Evolutionary conservation across 140 eudicot species (phyloP).

Genomic region (Bidens hawaiensis): DNA sequence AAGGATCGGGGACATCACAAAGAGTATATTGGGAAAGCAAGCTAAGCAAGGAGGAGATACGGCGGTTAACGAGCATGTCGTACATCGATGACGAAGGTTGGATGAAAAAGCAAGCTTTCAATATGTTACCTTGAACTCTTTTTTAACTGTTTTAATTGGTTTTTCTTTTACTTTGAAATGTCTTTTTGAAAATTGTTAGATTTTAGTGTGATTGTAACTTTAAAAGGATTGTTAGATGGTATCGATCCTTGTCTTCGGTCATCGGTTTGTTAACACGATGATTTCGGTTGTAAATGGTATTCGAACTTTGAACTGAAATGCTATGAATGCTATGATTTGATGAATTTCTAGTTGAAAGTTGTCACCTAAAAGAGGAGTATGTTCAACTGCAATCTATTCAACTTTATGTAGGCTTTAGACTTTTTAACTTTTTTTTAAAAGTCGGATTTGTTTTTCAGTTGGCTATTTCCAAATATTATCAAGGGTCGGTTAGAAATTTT

Average conservation of each 20-base stretch:
- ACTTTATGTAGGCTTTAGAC: too few species aligned
- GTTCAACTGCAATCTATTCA: background rate
- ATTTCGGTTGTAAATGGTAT: conserved; percentile 12
- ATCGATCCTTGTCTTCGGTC: background rate
- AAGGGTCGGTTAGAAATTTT: too few species aligned
- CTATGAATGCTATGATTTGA: background rate
- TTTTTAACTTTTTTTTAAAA: too few species aligned
- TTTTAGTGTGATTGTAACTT: conserved; percentile 19
- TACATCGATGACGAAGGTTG: conserved; percentile 51
- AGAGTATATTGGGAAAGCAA: conserved; percentile 45
- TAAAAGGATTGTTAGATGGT: background rate
- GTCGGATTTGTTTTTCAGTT: too few species aligned
- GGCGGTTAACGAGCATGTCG: conserved; percentile 34
- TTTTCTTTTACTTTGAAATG: background rate
- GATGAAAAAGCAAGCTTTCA: conserved; percentile 39
- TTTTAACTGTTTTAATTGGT: background rate
- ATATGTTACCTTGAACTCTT: conserved; percentile 26
- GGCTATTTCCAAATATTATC: too few species aligned
- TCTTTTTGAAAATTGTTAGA: background rate
- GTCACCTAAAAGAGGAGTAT: background rate
- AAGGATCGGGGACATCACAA: conserved; percentile 30
- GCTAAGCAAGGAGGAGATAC: conserved; percentile 21
- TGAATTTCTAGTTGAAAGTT: background rate
- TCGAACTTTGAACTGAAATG: background rate
- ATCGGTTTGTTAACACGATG: background rate